Evolutionary conservation across 2,329 filamentous ascomycete genomes (phyloP).

Genomic region (Nemania sp.): DNA sequence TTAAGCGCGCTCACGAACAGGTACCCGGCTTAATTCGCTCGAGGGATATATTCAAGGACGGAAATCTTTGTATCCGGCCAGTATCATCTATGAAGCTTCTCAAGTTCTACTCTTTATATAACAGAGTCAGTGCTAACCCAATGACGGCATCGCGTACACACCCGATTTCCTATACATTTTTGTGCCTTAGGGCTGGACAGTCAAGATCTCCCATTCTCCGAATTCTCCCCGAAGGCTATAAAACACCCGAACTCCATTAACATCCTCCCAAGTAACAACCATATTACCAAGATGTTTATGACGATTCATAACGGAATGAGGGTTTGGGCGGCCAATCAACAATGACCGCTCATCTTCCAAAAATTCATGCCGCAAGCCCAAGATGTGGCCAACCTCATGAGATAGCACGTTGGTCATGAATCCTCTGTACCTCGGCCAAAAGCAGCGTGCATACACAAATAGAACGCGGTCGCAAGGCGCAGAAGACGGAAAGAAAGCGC

Average conservation of each 20-base stretch:
- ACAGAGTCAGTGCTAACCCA: too few relatives aligned
- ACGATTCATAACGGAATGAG: neutral
- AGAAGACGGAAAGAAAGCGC: neutral
- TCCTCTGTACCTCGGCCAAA: neutral
- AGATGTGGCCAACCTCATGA: neutral
- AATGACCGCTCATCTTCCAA: neutral
- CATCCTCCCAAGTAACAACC: neutral
- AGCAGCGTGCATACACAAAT: neutral
- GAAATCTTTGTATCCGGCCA: too few relatives aligned
- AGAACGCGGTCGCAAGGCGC: neutral
- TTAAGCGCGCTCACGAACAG: too few relatives aligned
- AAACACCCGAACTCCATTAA: neutral
- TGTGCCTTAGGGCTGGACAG: neutral
- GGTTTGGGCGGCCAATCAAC: neutral
- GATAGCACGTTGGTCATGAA: neutral
- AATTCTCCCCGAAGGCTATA: neutral
- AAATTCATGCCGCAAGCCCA: neutral
- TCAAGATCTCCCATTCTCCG: neutral
- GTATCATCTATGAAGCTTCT: too few relatives aligned
- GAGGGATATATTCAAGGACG: too few relatives aligned
- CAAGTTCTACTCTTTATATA: too few relatives aligned
- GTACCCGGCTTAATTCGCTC: too few relatives aligned
- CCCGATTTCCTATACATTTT: too few relatives aligned
- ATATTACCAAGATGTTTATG: neutral
- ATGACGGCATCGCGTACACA: too few relatives aligned